Evolutionary conservation across 768 basidiomycete genomes (phyloP).

Genomic region (Auricularia cornea): DNA sequence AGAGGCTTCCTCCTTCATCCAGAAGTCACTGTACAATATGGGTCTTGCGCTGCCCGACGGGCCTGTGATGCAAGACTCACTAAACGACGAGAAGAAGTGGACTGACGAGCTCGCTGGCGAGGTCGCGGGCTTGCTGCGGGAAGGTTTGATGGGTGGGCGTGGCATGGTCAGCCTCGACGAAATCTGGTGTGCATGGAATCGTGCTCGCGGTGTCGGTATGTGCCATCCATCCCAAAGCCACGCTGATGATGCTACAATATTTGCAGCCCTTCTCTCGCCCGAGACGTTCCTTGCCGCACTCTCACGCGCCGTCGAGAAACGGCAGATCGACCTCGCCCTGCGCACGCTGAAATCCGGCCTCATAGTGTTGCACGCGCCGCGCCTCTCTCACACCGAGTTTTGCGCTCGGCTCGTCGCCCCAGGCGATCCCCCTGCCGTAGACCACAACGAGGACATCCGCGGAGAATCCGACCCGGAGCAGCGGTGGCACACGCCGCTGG

Average conservation of each 20-base stretch:
- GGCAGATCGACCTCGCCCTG: slow-evolving; percentile 55
- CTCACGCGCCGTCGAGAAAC: slow-evolving; percentile 56
- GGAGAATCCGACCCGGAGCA: background rate
- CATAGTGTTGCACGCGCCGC: slow-evolving; percentile 75
- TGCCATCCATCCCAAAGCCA: background rate
- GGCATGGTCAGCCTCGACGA: slow-evolving; percentile 86
- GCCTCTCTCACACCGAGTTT: slow-evolving; percentile 62
- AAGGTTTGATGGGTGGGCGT: slow-evolving; percentile 67
- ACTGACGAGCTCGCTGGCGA: slow-evolving; percentile 74
- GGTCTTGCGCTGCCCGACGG: slow-evolving; percentile 71
- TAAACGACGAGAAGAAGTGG: slow-evolving; percentile 73
- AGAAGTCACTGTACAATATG: slow-evolving; percentile 81
- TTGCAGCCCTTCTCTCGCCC: slow-evolving; percentile 79
- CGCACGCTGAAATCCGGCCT: slow-evolving; percentile 69
- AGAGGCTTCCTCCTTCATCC: slow-evolving; percentile 81
- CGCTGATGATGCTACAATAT: background rate
- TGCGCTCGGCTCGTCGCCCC: slow-evolving; percentile 52
- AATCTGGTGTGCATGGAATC: slow-evolving; percentile 93
- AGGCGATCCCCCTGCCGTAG: slow-evolving; percentile 23
- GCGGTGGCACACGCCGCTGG: slow-evolving; percentile 41
- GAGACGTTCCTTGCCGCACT: slow-evolving; percentile 72
- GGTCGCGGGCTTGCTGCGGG: slow-evolving; percentile 57
- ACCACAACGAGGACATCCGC: slow-evolving; percentile 11
- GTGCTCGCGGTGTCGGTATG: slow-evolving; percentile 84
- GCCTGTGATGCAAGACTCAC: slow-evolving; percentile 55